phyloP scores from a whole-genome alignment of 257 asterid genomes.

The Nicotiana attenuata region DNA sequence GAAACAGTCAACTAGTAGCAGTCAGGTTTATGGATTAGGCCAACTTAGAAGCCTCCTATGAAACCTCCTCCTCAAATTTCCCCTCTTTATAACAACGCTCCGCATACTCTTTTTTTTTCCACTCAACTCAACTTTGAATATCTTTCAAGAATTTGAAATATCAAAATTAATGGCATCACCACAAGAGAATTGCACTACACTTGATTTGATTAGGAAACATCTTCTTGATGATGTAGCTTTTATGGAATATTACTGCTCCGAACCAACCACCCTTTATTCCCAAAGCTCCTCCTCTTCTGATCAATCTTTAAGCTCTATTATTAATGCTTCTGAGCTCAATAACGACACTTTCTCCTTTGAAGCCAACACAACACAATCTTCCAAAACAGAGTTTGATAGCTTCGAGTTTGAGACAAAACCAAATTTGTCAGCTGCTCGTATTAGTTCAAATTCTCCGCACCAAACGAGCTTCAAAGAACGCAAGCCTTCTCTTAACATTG shows the following conservation, averaged over 20 bases:
- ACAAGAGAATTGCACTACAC: constrained; percentile 40
- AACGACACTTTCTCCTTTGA: neutral
- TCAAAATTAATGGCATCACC: constrained; percentile 38
- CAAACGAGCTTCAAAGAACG: constrained; percentile 23
- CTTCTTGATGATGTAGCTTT: constrained; percentile 63
- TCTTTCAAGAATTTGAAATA: neutral
- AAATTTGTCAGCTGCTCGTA: too few species aligned
- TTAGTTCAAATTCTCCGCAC: too few species aligned
- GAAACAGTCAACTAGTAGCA: neutral
- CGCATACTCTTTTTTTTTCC: constrained; percentile 24
- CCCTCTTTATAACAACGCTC: constrained; percentile 26
- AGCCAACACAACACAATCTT: neutral
- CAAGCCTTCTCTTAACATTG: constrained; percentile 61
- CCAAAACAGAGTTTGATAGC: too few species aligned
- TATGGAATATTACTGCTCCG: constrained; percentile 29
- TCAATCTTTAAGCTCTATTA: constrained; percentile 2
- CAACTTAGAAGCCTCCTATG: constrained; percentile 28
- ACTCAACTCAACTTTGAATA: constrained; percentile 24
- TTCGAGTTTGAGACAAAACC: too few species aligned
- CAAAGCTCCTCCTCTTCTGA: constrained; percentile 36
- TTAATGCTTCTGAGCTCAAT: too few species aligned
- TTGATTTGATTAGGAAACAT: constrained; percentile 67
- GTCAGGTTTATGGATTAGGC: neutral
- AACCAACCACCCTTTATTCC: constrained; percentile 22
- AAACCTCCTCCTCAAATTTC: constrained; percentile 19